Percentiles rank a stretch among this genome's conserved stretches.
Conservation (phyloP, 805 yeast genomes). For the Yamadazyma philogaea region DNA sequence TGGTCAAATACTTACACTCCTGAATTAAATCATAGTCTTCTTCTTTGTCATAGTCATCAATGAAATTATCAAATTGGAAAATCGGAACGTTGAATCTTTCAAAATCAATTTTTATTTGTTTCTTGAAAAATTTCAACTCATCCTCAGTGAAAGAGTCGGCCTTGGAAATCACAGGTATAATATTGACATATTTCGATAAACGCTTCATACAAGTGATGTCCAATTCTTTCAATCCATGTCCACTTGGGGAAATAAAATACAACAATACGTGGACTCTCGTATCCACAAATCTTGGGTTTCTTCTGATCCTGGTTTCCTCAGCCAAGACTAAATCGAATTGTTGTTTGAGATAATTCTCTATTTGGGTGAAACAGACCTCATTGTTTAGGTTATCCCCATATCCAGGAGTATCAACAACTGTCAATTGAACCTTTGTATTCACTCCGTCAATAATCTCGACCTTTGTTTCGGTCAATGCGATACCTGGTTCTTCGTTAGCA, state of each 20-base stretch:
- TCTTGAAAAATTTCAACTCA: conserved; percentile 62
- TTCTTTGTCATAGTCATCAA: conserved; percentile 57
- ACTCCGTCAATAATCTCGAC: conserved; percentile 62
- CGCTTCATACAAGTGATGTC: conserved; percentile 71
- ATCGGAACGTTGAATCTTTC: conserved; percentile 69
- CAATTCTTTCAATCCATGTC: conserved; percentile 74
- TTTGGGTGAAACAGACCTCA: conserved; percentile 62
- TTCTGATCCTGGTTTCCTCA: conserved; percentile 80
- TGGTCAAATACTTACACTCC: conserved; percentile 60
- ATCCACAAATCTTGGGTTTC: conserved; percentile 81
- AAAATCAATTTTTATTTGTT: conserved; percentile 58
- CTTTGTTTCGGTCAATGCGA: conserved; percentile 65
- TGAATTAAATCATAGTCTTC: conserved; percentile 74
- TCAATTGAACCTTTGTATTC: conserved; percentile 52
- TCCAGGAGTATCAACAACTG: conserved; percentile 70
- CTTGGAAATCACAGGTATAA: conserved; percentile 78
- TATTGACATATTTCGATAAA: conserved; percentile 70
- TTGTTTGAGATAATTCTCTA: conserved; percentile 64
- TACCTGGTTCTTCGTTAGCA: conserved; percentile 69
- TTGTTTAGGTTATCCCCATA: conserved; percentile 76
- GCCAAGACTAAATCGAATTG: conserved; percentile 77
- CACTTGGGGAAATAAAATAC: conserved; percentile 75
- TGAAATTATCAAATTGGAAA: conserved; percentile 62
- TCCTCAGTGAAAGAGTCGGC: conserved; percentile 72
- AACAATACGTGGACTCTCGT: conserved; percentile 74